Conservation (phyloP, 768 basidiomycete species). For the Pisolithus tinctorius region DNA sequence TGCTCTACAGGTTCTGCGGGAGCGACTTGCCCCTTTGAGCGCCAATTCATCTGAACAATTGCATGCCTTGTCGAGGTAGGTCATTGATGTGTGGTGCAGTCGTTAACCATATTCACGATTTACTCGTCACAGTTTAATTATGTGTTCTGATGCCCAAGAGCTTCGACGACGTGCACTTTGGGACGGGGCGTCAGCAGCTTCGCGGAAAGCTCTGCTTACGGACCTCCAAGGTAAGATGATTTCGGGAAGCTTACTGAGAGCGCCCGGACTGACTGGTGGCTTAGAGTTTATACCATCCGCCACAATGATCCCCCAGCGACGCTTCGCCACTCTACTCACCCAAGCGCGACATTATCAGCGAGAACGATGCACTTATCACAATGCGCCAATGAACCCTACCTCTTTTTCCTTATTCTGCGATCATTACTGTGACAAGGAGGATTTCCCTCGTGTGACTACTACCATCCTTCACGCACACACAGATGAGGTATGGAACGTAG, state of each 20-base stretch:
- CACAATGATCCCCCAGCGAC: slow-evolving; percentile 87
- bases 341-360: slow-evolving; percentile 82
- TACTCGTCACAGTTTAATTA: slow-evolving; percentile 59
- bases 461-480: slow-evolving; percentile 79
- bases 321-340: slow-evolving; percentile 76
- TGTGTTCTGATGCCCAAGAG: slow-evolving; percentile 85
- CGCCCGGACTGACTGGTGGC: background rate
- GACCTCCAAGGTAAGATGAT: slow-evolving; percentile 69
- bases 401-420: slow-evolving; percentile 84
- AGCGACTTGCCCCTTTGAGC: slow-evolving; percentile 80
- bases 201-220: slow-evolving; percentile 68
- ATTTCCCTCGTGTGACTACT: slow-evolving; percentile 83
- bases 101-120: slow-evolving; percentile 11
- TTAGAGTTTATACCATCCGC: slow-evolving; percentile 85
- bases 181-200: slow-evolving; percentile 83
- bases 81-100: slow-evolving; percentile 8
- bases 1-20: slow-evolving; percentile 80
- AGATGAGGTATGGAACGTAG: slow-evolving; percentile 94
- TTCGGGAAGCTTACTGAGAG: background rate
- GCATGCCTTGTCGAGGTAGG: slow-evolving; percentile 82
- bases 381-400: slow-evolving; percentile 47
- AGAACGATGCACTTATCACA: slow-evolving; percentile 82
- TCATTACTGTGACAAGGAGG: slow-evolving; percentile 71
- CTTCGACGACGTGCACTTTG: slow-evolving; percentile 74
- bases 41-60: slow-evolving; percentile 68